Conservation (phyloP, 192 early-diverging fungal species). For the Coemansia guatemalensis region DNA sequence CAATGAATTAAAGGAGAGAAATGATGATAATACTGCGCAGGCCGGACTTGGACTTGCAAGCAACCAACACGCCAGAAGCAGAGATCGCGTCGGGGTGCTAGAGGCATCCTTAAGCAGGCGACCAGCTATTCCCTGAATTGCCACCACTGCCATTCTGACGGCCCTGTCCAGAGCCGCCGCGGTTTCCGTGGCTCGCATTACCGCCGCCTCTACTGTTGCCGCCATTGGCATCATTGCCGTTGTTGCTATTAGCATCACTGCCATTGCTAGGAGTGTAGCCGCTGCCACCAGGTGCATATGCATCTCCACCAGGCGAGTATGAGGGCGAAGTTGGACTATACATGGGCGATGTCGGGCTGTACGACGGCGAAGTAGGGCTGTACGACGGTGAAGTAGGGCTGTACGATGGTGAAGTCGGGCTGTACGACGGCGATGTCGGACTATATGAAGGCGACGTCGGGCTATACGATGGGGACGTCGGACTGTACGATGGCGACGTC, state of each 20-base stretch:
- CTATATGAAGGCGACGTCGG: conserved; percentile 79
- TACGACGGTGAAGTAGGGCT: conserved; percentile 76
- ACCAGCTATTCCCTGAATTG: conserved; percentile 36
- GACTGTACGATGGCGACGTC: conserved; percentile 66
- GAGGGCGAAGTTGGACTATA: conserved; percentile 58
- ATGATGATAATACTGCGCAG: background rate
- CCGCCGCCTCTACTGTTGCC: conserved; percentile 4
- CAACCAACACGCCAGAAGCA: background rate
- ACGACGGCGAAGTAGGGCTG: conserved; percentile 69
- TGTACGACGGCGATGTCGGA: conserved; percentile 61
- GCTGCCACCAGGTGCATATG: background rate
- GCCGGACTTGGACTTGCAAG: background rate
- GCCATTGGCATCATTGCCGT: conserved; percentile 16
- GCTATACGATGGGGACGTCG: conserved; percentile 61
- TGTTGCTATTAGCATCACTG: background rate
- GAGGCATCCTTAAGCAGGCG: conserved; percentile 27
- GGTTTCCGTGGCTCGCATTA: conserved; percentile 3
- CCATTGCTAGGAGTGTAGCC: conserved; percentile 7
- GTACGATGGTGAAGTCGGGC: conserved; percentile 64
- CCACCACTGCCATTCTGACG: conserved; percentile 16
- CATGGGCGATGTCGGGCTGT: conserved; percentile 71
- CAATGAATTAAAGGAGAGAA: conserved; percentile 7
- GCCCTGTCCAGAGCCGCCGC: conserved; percentile 10
- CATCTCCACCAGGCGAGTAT: conserved; percentile 32
- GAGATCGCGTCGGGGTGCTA: background rate